Percentiles rank a stretch among this genome's conserved stretches.
phyloP scores from a whole-genome alignment of 1,139 yeast species.

The Tardiomyces digboiensis region DNA sequence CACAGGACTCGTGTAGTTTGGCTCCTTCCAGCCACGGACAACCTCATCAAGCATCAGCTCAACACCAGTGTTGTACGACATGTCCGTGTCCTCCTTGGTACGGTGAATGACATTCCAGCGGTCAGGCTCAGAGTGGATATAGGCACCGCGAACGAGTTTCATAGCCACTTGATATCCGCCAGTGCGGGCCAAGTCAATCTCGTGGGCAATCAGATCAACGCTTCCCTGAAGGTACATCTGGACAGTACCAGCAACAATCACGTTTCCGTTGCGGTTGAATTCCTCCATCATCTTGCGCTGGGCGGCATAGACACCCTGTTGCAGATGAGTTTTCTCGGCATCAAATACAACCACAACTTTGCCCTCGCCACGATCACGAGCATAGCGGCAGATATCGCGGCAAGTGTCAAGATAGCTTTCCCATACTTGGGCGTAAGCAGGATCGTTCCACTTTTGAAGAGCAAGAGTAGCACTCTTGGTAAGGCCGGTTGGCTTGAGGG shows the following conservation, averaged over 20 bases:
- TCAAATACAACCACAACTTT: slow-evolving; percentile 83
- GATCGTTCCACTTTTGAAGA: slow-evolving; percentile 50
- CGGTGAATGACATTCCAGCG: slow-evolving; percentile 58
- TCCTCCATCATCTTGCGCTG: slow-evolving; percentile 74
- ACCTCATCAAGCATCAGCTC: slow-evolving; percentile 54
- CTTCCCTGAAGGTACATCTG: slow-evolving; percentile 86
- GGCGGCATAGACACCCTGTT: slow-evolving; percentile 83
- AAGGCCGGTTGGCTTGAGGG: slow-evolving; percentile 90
- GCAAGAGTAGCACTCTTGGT: slow-evolving; percentile 68
- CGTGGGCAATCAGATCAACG: slow-evolving; percentile 48
- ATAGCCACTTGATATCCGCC: slow-evolving; percentile 67
- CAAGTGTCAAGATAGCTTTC: slow-evolving; percentile 57
- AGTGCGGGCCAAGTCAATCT: slow-evolving; percentile 53
- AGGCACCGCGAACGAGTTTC: slow-evolving; percentile 97
- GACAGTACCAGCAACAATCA: slow-evolving; percentile 79
- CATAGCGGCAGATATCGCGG: slow-evolving; percentile 47
- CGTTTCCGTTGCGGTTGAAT: slow-evolving; percentile 55
- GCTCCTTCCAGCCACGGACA: slow-evolving; percentile 38
- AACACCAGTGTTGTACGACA: slow-evolving; percentile 65
- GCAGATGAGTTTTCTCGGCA: slow-evolving; percentile 85
- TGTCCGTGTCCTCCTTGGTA: slow-evolving; percentile 71
- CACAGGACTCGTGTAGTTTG: slow-evolving; percentile 30
- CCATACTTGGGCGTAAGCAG: slow-evolving; percentile 46
- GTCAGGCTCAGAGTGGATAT: slow-evolving; percentile 80
- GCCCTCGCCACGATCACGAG: slow-evolving; percentile 66